Evolutionary conservation across 208 protist genomes (phyloP).

Genomic region (Trypanosoma grayi): DNA sequence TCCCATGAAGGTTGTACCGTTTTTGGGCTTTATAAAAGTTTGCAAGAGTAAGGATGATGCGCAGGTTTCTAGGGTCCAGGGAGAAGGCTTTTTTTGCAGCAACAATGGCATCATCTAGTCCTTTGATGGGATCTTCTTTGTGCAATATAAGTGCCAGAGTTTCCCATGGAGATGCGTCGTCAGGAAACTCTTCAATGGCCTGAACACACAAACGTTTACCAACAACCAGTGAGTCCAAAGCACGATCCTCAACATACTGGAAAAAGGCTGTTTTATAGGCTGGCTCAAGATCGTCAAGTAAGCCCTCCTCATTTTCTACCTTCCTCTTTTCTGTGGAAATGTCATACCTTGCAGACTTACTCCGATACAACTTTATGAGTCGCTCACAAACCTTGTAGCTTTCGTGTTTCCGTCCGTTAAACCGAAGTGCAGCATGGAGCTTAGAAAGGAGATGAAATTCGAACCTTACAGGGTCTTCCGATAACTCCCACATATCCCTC

Average conservation of each 20-base stretch:
- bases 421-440: slow-evolving; percentile 60
- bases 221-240: slow-evolving; percentile 32
- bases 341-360: slow-evolving; percentile 35
- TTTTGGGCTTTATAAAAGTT: slow-evolving; percentile 72
- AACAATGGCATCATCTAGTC: slow-evolving; percentile 53
- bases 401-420: slow-evolving; percentile 41
- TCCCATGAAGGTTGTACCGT: slow-evolving; percentile 44
- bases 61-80: slow-evolving; percentile 56
- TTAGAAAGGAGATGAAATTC: slow-evolving; percentile 62
- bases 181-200: slow-evolving; percentile 70
- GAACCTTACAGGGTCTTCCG: slow-evolving; percentile 45
- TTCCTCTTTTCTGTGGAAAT: slow-evolving; percentile 13
- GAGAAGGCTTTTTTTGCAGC: slow-evolving; percentile 61
- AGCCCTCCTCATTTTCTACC: slow-evolving; percentile 2
- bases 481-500: slow-evolving; percentile 35
- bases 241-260: slow-evolving; percentile 62
- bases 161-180: slow-evolving; percentile 56
- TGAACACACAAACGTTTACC: slow-evolving; percentile 58
- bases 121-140: slow-evolving; percentile 48
- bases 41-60: slow-evolving; percentile 51
- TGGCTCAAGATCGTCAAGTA: slow-evolving; percentile 48
- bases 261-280: slow-evolving; percentile 57
- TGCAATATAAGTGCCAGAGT: slow-evolving; percentile 63
- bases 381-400: slow-evolving; percentile 61
- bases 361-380: slow-evolving; percentile 56